phyloP scores from a whole-genome alignment of 208 protist genomes.

The Jaenimonas drosophilae region DNA sequence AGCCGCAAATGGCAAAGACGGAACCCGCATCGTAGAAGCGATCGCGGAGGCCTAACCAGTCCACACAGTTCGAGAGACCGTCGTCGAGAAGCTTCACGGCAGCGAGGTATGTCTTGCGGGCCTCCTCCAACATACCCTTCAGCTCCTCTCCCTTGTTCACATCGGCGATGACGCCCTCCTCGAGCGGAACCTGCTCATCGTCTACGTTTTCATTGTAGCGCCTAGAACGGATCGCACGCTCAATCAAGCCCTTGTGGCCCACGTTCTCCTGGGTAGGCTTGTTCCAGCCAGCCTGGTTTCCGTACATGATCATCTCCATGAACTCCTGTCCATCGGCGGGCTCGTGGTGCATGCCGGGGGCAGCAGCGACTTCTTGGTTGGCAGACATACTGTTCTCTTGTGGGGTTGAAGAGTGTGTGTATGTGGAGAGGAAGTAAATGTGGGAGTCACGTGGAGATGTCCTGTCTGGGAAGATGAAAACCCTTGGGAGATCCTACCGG shows the following conservation, averaged over 20 bases:
- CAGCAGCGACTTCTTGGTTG: no score
- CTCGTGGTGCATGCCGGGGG: no score
- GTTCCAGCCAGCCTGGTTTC: constrained; percentile 2
- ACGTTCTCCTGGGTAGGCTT: constrained; percentile 1
- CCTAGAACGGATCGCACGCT: not conserved
- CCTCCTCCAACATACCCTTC: constrained; percentile 16
- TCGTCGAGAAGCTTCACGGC: constrained; percentile 34
- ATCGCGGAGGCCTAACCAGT: constrained; percentile 56
- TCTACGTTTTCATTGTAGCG: not conserved
- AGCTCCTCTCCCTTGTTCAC: constrained; percentile 5
- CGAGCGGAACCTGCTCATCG: not conserved
- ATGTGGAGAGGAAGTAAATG: not conserved
- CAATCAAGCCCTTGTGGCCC: constrained; percentile 5
- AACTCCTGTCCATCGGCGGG: not conserved
- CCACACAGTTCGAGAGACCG: constrained; percentile 38
- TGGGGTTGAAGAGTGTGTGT: no score
- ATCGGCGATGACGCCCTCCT: not conserved
- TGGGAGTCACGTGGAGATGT: not conserved
- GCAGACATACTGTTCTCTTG: no score
- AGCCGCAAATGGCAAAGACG: constrained; percentile 38
- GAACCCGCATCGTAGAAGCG: constrained; percentile 58
- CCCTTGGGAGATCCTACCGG: not conserved
- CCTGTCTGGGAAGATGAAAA: not conserved
- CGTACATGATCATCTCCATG: constrained; percentile 5
- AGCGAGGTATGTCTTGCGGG: constrained; percentile 12